Base-by-base conservation (phyloP, 2,329 filamentous ascomycete species). In the Fusarium sp. region DNA sequence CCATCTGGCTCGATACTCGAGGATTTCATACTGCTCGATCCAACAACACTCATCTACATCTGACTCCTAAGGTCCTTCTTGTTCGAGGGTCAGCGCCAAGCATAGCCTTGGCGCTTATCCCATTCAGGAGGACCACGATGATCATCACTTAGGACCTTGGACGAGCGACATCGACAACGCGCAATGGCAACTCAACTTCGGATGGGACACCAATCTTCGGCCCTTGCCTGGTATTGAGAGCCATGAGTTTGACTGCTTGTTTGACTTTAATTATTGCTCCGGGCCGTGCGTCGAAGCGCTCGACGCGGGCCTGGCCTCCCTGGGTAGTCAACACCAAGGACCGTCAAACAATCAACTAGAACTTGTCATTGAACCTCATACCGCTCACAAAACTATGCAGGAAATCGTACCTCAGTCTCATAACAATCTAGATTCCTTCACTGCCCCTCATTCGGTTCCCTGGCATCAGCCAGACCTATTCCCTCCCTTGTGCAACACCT, bases 321-420 rank as follows among this genome's bases (percentile, higher is more conserved):
- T 18, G 38, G 27, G 2, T 8, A 2, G 2, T 8, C 36, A 59
- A 6, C 5, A 14, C 2, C 14, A 42, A 22, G 35, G 15, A 20
- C 17, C 18, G 1, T 5, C 53, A 1, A 18, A 20, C 22, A 7
- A 17, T 44, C 38, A 55, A 17, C 3, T 3, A 25, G 2, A 12
- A 14, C 10, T 17, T 14, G 0, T 25, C 39, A 9, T 10, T 3
- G 22, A 56, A 13, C 8, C 36, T n/a, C 27, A 17, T 1, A 13
- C 3, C n/a, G 1, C 20, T 8, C 38, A 15, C 8, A 1, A 25
- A 0, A 25, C n/a, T 29, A 22, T 20, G 15, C 38, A 33, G 22
- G 11, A 7, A 6, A 13, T 1, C 3, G 2, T 1, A 0, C 5
- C 14, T 7, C 5, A 25, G 4, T 2, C 5, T 31, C 5, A 13